Conservation (phyloP, 257 asterid species). For the Apocynum venetum region DNA sequence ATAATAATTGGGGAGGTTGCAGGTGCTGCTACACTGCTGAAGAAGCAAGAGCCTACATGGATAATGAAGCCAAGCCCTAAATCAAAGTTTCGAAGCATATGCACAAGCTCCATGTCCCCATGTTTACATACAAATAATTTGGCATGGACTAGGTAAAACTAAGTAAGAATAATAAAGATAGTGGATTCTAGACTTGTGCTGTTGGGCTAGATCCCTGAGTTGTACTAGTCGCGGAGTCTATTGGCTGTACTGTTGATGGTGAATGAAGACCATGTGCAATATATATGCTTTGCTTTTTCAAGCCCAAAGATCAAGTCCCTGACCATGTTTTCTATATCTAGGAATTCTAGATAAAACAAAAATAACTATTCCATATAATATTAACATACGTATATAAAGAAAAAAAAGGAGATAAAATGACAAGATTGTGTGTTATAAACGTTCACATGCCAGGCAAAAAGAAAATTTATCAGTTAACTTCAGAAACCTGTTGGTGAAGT, state of each 20-base stretch:
- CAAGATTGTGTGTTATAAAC: not conserved
- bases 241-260: not conserved
- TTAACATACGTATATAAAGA: not conserved
- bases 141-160: not conserved
- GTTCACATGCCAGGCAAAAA: not conserved
- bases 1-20: slow-evolving; percentile 5
- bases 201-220: not conserved
- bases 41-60: slow-evolving; percentile 10
- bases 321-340: not conserved
- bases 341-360: not conserved
- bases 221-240: not conserved
- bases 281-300: not conserved
- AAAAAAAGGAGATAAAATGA: not conserved
- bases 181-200: not conserved
- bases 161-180: not conserved
- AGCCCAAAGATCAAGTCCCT: not conserved
- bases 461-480: not conserved
- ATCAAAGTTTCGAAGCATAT: not conserved
- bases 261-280: not conserved
- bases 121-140: not conserved
- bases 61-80: slow-evolving; percentile 13
- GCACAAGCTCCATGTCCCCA: slow-evolving; percentile 1
- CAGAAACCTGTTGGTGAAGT: not conserved
- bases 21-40: slow-evolving; percentile 17
- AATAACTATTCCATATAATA: not conserved